A percentile compares a stretch with the other conserved stretches of the same genome.
Evolutionary conservation across 371 early-diverging fungal genomes (phyloP).

Genomic region (Capillidium heterosporum): DNA sequence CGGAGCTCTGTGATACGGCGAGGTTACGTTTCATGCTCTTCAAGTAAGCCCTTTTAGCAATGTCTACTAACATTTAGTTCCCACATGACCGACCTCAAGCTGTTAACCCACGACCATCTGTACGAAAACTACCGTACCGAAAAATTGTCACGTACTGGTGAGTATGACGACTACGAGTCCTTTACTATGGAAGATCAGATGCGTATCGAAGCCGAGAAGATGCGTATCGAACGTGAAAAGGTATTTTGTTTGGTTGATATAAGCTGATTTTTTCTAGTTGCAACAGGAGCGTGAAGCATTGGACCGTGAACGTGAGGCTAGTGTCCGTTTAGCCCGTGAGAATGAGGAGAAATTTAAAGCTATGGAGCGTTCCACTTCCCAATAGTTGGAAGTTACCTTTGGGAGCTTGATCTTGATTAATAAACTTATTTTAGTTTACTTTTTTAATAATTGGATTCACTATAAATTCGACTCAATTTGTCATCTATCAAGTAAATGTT

Average conservation of each 20-base stretch:
- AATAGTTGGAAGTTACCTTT: background rate
- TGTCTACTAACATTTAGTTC: constrained; percentile 26
- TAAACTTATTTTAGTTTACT: no score
- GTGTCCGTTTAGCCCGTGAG: background rate
- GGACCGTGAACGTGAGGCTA: constrained; percentile 1
- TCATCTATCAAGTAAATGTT: no score
- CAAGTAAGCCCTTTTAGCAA: constrained; percentile 17
- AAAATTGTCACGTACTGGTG: constrained; percentile 56
- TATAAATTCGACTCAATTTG: no score
- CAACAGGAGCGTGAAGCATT: background rate
- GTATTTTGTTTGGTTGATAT: constrained; percentile 9
- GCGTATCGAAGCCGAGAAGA: constrained; percentile 35
- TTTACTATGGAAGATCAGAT: constrained; percentile 9
- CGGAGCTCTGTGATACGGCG: constrained; percentile 71
- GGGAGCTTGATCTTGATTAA: no score
- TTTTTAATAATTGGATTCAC: no score
- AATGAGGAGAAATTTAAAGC: constrained; percentile 1
- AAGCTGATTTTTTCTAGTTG: background rate
- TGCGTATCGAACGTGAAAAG: constrained; percentile 40
- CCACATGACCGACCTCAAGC: constrained; percentile 87
- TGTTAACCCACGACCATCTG: constrained; percentile 80
- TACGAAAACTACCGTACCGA: constrained; percentile 96
- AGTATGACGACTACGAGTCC: constrained; percentile 23
- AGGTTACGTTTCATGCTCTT: constrained; percentile 81
- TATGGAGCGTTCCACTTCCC: background rate